Base-by-base conservation (phyloP, 2,329 filamentous ascomycete species). In the Fusarium piperis region DNA sequence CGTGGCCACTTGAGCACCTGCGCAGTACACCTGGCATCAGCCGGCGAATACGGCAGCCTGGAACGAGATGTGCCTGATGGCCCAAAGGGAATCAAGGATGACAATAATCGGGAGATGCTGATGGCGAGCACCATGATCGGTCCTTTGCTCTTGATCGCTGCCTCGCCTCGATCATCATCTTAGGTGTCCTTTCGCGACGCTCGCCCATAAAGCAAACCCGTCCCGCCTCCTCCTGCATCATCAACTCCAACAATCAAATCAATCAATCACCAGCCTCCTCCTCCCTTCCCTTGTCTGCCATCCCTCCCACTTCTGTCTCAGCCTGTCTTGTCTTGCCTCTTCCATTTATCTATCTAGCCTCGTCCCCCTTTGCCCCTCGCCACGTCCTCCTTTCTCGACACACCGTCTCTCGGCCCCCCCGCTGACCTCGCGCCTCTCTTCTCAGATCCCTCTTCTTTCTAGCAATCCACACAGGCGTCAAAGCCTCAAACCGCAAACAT, bases 401-500 rank as follows among this genome's bases (percentile, higher is more conserved):
- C 52, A 44, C 26, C 57, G 62, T 59, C 51, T 20, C 56, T 20
- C 64, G 59, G 46, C 62, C 62, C 65, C 62, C 62, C 65, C 59
- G 36, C 68, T 72, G 66, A 74, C 70, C 65, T 73, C 58, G 62
- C 71, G 65, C 44, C 57, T 68, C 62, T 73, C 67, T 52, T 63
- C 72, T 71, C 63, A 71, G 68, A 65, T 59, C 70, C 44, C 63
- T 69, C 72, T 68, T 74, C 68, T 76, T 71, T 76, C 72, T 74
- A 62, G 72, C 71, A 75, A 73, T 53, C 63, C 60, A 73, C 67
- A 71, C 60, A 76, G 79, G 77, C 79, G 63, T 74, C 74, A 76
- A 75, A 78, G 80, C 79, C 78, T 65, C 67, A 77, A 80, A 83
- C 85, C 88, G 88, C 89, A 87, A 95, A 85, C 85, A 99, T 99